Conservation (phyloP, 73 alveolate species). For the Stentor roeselii region DNA sequence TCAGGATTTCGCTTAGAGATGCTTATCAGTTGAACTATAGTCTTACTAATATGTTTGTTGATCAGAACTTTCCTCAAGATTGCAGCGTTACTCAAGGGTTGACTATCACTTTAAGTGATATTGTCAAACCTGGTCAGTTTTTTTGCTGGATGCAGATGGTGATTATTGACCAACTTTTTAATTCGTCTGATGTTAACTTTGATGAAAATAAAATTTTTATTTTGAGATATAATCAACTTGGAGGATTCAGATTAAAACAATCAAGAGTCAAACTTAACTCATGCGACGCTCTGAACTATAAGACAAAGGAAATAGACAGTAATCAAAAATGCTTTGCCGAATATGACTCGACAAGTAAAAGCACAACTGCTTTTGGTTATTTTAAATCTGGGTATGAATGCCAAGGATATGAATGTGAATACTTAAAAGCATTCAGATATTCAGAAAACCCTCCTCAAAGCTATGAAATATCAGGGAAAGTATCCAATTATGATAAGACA, state of each 20-base stretch:
- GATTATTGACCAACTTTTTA: not conserved
- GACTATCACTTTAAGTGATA: not conserved
- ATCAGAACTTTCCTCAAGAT: not conserved
- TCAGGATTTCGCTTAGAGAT: not conserved
- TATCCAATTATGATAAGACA: not conserved
- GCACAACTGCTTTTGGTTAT: not conserved
- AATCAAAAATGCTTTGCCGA: not conserved
- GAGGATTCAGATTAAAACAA: constrained; percentile 9
- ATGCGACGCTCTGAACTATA: not conserved
- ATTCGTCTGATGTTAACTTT: not conserved
- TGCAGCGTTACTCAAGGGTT: not conserved
- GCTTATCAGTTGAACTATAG: constrained; percentile 5
- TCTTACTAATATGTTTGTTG: not conserved
- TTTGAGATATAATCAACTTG: constrained; percentile 24
- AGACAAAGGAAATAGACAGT: not conserved
- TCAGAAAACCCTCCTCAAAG: constrained; percentile 2
- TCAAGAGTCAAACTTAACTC: not conserved
- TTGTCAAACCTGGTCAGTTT: constrained; percentile 3
- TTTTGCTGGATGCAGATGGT: constrained; percentile 4
- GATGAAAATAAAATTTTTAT: constrained; percentile 35
- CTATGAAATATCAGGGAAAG: not conserved
- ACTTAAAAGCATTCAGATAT: not conserved
- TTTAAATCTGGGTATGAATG: not conserved
- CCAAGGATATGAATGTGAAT: not conserved
- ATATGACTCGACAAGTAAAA: not conserved